A percentile compares a stretch with the other conserved stretches of the same genome.
Evolutionary conservation across 768 basidiomycete genomes (phyloP).

Genomic region (Cystobasidium onofrii): DNA sequence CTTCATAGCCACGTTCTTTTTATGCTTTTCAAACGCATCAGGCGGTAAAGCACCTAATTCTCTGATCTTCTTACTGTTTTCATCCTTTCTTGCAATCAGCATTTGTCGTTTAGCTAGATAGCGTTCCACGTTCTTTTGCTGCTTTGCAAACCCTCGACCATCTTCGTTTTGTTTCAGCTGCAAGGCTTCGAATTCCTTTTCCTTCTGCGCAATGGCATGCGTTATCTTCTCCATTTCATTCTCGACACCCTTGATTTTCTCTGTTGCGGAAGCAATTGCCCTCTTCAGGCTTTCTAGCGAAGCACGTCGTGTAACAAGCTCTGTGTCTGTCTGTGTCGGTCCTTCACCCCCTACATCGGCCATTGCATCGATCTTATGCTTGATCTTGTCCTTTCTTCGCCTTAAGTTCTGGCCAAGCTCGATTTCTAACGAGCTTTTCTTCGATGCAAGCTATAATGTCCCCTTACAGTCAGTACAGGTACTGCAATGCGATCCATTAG

Average conservation of each 20-base stretch:
- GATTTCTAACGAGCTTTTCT: conserved; percentile 76
- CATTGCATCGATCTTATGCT: conserved; percentile 64
- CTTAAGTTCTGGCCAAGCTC: conserved; percentile 83
- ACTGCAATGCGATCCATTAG: too few relatives aligned
- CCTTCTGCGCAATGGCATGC: conserved; percentile 43
- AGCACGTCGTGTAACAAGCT: conserved; percentile 59
- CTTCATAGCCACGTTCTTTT: conserved; percentile 67
- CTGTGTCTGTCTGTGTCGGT: conserved; percentile 54
- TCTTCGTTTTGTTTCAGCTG: conserved; percentile 81
- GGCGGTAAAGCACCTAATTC: conserved; percentile 94
- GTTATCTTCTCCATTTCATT: conserved; percentile 58
- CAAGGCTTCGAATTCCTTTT: conserved; percentile 58
- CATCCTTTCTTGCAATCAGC: conserved; percentile 73
- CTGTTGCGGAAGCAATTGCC: conserved; percentile 59
- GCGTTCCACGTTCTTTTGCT: conserved; percentile 91
- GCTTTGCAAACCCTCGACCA: conserved; percentile 70
- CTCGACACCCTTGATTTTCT: conserved; percentile 57
- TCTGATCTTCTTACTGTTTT: conserved; percentile 88
- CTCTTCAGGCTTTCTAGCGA: conserved; percentile 63
- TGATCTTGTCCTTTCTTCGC: conserved; percentile 69
- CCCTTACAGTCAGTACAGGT: too few relatives aligned
- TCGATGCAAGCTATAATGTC: conserved; percentile 63
- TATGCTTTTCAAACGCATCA: conserved; percentile 94
- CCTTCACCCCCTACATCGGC: conserved; percentile 50
- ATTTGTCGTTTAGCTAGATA: conserved; percentile 88